These are phyloP conservation scores for Fusarium napiforme DNA, from an alignment of 2,329 filamentous ascomycete species.

Conservation along the genomic window DNA sequence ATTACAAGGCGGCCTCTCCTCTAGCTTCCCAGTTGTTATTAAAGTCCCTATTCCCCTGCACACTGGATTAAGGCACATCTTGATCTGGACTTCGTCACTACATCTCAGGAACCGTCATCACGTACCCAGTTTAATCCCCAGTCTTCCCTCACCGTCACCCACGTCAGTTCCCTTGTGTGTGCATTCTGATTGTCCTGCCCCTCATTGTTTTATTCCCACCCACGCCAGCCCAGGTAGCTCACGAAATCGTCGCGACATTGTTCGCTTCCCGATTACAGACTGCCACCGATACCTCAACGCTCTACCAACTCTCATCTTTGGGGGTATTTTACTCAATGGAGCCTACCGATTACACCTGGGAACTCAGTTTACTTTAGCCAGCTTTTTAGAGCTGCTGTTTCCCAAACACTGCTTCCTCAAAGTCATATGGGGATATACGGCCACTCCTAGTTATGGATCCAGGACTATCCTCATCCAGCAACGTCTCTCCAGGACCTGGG, in stretches of 20 bases:
- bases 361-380: conserved; percentile 30
- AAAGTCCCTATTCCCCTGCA: conserved; percentile 18
- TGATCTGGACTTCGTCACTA: conserved; percentile 13
- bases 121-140: conserved; percentile 36
- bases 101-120: conserved; percentile 27
- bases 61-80: conserved; percentile 25
- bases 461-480: conserved; percentile 43
- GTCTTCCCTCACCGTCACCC: conserved; percentile 27
- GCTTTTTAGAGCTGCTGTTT: conserved; percentile 43
- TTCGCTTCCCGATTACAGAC: conserved; percentile 17
- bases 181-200: conserved; percentile 31
- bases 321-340: conserved; percentile 39
- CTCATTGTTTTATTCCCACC: conserved; percentile 34
- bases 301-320: conserved; percentile 14
- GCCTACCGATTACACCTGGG: conserved; percentile 17
- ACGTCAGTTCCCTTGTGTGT: conserved; percentile 30
- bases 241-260: conserved; percentile 26
- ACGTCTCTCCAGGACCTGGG: conserved; percentile 50
- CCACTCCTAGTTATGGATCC: conserved; percentile 41
- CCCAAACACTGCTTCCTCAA: not conserved
- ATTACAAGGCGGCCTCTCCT: conserved; percentile 35
- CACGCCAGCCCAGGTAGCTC: conserved; percentile 20
- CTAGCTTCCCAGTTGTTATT: conserved; percentile 37
- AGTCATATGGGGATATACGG: conserved; percentile 37
- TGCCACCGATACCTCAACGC: conserved; percentile 23